Evolutionary conservation across 768 basidiomycete genomes (phyloP), one percentile per base, ranked within the genome.

Genomic region (Trametes meyenii): DNA sequence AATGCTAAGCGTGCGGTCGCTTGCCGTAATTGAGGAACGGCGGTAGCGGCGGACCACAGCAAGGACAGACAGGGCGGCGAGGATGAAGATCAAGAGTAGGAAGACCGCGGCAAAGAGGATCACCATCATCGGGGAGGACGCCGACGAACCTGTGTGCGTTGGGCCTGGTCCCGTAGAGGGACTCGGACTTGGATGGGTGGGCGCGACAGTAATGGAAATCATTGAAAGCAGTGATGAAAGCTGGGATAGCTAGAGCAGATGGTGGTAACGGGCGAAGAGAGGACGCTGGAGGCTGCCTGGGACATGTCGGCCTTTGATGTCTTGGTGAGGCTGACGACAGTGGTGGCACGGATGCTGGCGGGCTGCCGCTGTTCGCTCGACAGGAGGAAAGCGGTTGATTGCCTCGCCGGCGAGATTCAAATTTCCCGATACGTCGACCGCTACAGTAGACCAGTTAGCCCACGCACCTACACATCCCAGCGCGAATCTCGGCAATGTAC

Each of bases 381-480:
- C 40, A 14, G 13, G 4, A 12, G 4, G n/a, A 4, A 12, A 14
- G 13, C 4, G n/a, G 8, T 8, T 8, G 29, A 42, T n/a, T 12
- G 26, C 35, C 50, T 69, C 35, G 61, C 79, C 45, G 71, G 77
- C 49, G 4, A 33, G 90, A 90, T 23, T 85, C 74, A 26, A 92
- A 91, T 69, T 77, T 79, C 26, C 89, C 8, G 29, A 33, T 33
- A 33, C 29, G 8, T 33, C 3, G 29, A 33, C 29, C n/a, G n/a
- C n/a, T 33, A 33, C 29, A 8, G 29, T 33, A 3, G 29, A 3
- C 29, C 29, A 8, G 29, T 33, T 8, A 33, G 29, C 29, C 8
- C 29, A 8, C 29, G 4, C 29, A 33, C 29, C 29, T 33, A 33
- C 29, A 8, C 8, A 8, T 8, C 4, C 29, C 29, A 33, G 3